Evolutionary conservation across 1,284 basidiomycete genomes (phyloP), one percentile per base, ranked within the genome.

Genomic region (Leccinum griseonigrum): DNA sequence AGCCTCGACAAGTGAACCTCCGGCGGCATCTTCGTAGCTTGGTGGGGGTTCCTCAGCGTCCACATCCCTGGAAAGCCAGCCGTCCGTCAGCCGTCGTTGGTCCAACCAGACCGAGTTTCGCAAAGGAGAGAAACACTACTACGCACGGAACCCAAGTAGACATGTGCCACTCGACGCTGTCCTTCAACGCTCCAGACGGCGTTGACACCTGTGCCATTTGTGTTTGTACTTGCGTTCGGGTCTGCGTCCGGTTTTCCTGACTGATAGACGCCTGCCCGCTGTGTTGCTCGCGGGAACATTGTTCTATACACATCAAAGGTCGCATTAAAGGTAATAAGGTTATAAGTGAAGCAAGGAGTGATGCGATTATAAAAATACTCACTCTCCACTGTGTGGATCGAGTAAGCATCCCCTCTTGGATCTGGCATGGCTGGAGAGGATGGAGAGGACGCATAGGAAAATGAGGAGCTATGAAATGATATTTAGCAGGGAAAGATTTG

Each of bases 21-120:
- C 50, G 32, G 53, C 11, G 9, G 32, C 46, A 8, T 68, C 64
- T 26, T 70, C n/a, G 11, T 68, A 66, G 28, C 59, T 68, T n/a
- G 61, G 68, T 4, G 61, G 61, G 43, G 58, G 56, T 18, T 60
- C 61, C 6, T 60, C 51, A 8, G 16, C 26, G 18, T 60, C 60
- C 11, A 7, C 11, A 46, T 22, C 18, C 43, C 43, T 46, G 43
- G 18, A 46, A 46, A 46, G 10, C 43, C 40, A 43, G 40, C n/a
- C 40, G 2, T 10, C 40, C 40, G n/a, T 43, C 18, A 46, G 18
- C 43, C 18, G 11, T 46, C 18, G 18, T 13, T 46, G n/a, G 43
- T 51, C 28, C 43, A 46, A 51, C 14, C 29, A 16, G 4, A 28
- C 26, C 18, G 14, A 28, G 22, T 28, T 4, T 51, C 9, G 7